A percentile compares a stretch with the other conserved stretches of the same genome.
Evolutionary conservation across 2,329 filamentous ascomycete genomes (phyloP).

Genomic region (Cadophora sp.): DNA sequence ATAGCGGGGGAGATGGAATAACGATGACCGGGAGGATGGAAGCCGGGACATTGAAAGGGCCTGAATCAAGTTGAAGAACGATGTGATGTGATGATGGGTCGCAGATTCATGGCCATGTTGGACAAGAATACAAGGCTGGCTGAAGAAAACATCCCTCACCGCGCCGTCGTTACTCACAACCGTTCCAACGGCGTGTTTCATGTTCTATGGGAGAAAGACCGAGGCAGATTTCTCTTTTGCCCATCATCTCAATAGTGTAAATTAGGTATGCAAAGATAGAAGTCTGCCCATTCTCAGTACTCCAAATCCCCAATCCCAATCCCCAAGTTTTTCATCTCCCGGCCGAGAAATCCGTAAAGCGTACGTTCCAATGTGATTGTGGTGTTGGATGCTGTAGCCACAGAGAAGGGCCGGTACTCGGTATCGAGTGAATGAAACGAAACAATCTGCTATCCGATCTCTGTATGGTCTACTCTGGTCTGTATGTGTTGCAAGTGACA

Average conservation of each 20-base stretch:
- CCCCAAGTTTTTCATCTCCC: background rate
- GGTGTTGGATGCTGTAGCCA: background rate
- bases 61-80: background rate
- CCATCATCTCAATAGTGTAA: background rate
- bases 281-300: background rate
- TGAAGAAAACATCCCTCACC: background rate
- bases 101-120: slow-evolving; percentile 4
- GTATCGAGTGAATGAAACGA: slow-evolving; percentile 10
- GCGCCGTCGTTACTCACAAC: background rate
- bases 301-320: slow-evolving; percentile 1
- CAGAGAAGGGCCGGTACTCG: background rate
- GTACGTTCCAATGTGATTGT: slow-evolving; percentile 5
- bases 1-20: background rate
- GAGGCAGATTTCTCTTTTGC: background rate
- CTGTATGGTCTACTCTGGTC: background rate
- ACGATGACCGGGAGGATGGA: slow-evolving; percentile 14
- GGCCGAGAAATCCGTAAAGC: background rate
- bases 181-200: background rate
- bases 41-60: background rate
- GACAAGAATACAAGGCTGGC: slow-evolving; percentile 5
- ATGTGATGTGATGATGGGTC: background rate
- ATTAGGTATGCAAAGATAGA: background rate
- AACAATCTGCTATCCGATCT: background rate
- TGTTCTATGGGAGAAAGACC: background rate
- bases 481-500: slow-evolving; percentile 10